Conservation (phyloP, 441 rosid genomes). For the Dalechampia spathulata region DNA sequence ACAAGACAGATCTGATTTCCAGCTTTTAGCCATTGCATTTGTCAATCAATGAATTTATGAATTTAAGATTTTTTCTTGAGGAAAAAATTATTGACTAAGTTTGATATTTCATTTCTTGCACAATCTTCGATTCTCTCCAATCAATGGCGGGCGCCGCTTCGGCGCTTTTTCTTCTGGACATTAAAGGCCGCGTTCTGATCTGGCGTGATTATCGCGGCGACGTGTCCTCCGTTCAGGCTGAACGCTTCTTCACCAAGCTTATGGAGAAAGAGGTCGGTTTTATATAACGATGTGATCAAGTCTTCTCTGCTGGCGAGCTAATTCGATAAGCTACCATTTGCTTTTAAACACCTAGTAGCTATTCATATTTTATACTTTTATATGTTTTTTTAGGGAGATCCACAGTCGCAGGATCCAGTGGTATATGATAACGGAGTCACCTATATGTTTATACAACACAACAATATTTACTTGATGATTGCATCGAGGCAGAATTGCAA, state of each 20-base stretch:
- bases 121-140: too few species aligned
- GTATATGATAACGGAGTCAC: slow-evolving; percentile 91
- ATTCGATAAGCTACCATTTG: too few species aligned
- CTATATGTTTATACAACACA: slow-evolving; percentile 88
- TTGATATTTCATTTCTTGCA: too few species aligned
- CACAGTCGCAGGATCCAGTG: slow-evolving; percentile 90
- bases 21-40: too few species aligned
- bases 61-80: too few species aligned
- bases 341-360: too few species aligned
- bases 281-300: too few species aligned
- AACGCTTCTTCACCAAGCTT: slow-evolving; percentile 93
- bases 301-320: too few species aligned
- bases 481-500: slow-evolving; percentile 94
- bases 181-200: slow-evolving; percentile 91
- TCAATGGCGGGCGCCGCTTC: slow-evolving; percentile 90
- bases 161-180: slow-evolving; percentile 91
- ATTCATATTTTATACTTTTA: too few species aligned
- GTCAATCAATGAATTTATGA: too few species aligned
- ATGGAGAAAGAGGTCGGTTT: slow-evolving; percentile 96
- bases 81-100: too few species aligned
- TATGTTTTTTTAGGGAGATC: slow-evolving; percentile 57
- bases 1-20: too few species aligned
- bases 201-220: slow-evolving; percentile 99
- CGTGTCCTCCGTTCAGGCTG: slow-evolving; percentile 82
- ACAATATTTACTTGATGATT: slow-evolving; percentile 79